A percentile compares a stretch with the other conserved stretches of the same genome.
Evolutionary conservation across 2,329 filamentous ascomycete species (phyloP).

Genomic region (Ophiosphaerella korrae): DNA sequence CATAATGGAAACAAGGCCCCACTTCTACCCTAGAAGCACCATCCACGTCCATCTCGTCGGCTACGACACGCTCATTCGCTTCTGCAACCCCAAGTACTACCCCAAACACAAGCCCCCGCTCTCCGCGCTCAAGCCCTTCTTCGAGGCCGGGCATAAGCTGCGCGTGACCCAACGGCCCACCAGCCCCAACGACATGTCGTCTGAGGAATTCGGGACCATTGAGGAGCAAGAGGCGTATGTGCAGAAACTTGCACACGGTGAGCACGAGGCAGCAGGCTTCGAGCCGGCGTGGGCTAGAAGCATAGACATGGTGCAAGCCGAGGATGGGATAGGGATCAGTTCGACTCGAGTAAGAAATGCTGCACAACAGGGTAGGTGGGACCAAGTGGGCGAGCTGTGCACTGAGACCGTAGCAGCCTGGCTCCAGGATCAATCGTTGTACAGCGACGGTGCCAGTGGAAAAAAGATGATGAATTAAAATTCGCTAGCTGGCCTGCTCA

Average conservation of each 20-base stretch:
- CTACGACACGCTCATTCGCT: conserved; percentile 75
- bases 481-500: not conserved
- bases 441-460: conserved; percentile 50
- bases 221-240: conserved; percentile 63
- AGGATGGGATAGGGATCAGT: conserved; percentile 56
- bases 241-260: conserved; percentile 53
- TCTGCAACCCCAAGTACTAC: conserved; percentile 77
- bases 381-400: conserved; percentile 59
- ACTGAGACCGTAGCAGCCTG: conserved; percentile 62
- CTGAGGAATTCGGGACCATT: conserved; percentile 64
- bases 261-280: conserved; percentile 60
- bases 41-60: conserved; percentile 72
- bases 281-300: conserved; percentile 62
- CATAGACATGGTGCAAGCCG: conserved; percentile 65
- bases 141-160: conserved; percentile 62
- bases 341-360: conserved; percentile 68
- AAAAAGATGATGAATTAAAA: conserved; percentile 44
- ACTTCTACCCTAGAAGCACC: conserved; percentile 44
- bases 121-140: conserved; percentile 65
- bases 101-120: conserved; percentile 53
- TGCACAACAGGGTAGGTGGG: conserved; percentile 55
- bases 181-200: conserved; percentile 42
- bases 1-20: conserved; percentile 53
- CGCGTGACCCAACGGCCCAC: conserved; percentile 66
- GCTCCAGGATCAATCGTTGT: conserved; percentile 63